Evolutionary conservation across 2,329 filamentous ascomycete species (phyloP).

Genomic region (Pestalotiopsis sp.): DNA sequence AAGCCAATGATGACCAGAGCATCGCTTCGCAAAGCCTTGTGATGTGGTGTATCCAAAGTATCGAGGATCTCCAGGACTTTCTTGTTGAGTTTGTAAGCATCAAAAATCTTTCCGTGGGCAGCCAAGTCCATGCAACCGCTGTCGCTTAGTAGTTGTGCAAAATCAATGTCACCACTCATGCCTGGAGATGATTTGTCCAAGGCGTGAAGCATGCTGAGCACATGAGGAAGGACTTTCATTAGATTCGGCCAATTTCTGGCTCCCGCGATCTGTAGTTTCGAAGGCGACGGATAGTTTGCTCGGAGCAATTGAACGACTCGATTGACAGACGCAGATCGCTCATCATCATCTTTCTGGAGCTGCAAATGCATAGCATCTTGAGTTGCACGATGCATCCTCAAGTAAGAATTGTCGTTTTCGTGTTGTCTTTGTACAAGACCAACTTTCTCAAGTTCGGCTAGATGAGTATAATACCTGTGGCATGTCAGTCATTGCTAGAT

Average conservation of each 20-base stretch:
- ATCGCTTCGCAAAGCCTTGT: background rate
- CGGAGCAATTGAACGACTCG: background rate
- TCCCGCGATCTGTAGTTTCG: background rate
- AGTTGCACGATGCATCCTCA: background rate
- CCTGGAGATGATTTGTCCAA: background rate
- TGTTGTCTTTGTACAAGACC: background rate
- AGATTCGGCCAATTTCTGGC: background rate
- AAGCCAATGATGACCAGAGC: background rate
- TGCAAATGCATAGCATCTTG: background rate
- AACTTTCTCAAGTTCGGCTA: background rate
- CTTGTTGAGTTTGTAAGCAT: background rate
- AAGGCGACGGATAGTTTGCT: background rate
- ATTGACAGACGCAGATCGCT: background rate
- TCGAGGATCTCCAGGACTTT: background rate
- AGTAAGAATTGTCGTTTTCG: background rate
- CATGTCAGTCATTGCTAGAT: background rate
- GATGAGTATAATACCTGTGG: background rate
- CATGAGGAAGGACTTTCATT: background rate
- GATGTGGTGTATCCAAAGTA: background rate
- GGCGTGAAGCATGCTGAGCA: background rate
- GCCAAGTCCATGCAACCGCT: background rate
- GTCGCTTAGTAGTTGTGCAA: background rate
- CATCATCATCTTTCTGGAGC: background rate
- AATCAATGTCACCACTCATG: background rate
- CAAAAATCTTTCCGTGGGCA: background rate